Evolutionary conservation across 371 early-diverging fungal genomes (phyloP).

Genomic region (Apophysomyces elegans): DNA sequence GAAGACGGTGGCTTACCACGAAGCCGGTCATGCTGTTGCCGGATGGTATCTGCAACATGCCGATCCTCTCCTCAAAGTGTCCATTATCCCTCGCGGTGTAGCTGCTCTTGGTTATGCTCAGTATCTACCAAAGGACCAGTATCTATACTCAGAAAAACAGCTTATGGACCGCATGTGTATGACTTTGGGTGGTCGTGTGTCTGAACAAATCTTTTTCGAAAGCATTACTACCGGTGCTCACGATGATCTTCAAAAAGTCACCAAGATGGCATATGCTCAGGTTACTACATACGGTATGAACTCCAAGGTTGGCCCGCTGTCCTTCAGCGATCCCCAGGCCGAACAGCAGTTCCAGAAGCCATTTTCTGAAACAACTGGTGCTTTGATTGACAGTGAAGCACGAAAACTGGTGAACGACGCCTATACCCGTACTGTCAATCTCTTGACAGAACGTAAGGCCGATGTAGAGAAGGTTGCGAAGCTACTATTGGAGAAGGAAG

Average conservation of each 20-base stretch:
- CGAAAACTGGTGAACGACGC: constrained; percentile 82
- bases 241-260: constrained; percentile 97
- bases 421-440: constrained; percentile 77
- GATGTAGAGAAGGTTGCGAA: constrained; percentile 95
- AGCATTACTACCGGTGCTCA: constrained; percentile 90
- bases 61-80: constrained; percentile 96
- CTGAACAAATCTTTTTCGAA: constrained; percentile 94
- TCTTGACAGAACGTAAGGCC: constrained; percentile 81
- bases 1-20: constrained; percentile 98
- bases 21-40: constrained; percentile 98
- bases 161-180: constrained; percentile 97
- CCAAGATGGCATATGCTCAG: constrained; percentile 96
- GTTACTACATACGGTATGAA: constrained; percentile 97
- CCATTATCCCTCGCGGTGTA: constrained; percentile 96
- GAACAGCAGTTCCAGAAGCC: constrained; percentile 91
- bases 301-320: constrained; percentile 83
- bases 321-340: constrained; percentile 77
- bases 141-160: constrained; percentile 91
- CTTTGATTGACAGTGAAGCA: constrained; percentile 94
- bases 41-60: constrained; percentile 98
- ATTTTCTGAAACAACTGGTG: constrained; percentile 94
- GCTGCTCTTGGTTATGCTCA: constrained; percentile 99
- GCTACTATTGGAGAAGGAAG: constrained; percentile 94
- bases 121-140: constrained; percentile 97
- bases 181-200: constrained; percentile 96